phyloP scores from a whole-genome alignment of 2,329 filamentous ascomycete species.

The Pseudopyricularia cyperi region DNA sequence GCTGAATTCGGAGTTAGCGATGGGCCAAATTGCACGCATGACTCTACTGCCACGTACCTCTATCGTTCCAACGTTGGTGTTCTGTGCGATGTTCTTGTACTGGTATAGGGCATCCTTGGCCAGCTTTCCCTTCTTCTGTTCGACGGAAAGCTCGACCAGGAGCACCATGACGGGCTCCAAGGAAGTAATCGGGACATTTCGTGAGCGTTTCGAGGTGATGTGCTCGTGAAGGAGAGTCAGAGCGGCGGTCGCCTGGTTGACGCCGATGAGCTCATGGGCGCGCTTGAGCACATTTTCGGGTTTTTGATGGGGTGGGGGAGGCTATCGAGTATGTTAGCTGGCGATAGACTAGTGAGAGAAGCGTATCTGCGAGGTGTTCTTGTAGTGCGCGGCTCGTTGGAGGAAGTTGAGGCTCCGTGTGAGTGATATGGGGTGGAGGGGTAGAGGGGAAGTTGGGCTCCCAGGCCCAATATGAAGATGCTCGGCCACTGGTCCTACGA shows the following conservation, averaged over 20 bases:
- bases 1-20: slow-evolving; percentile 18
- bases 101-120: slow-evolving; percentile 98
- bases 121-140: slow-evolving; percentile 94
- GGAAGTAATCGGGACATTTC: slow-evolving; percentile 91
- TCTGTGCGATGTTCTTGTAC: slow-evolving; percentile 99
- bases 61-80: slow-evolving; percentile 96
- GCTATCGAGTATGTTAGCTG: slow-evolving; percentile 27
- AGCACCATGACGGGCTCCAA: slow-evolving; percentile 98
- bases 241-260: slow-evolving; percentile 84
- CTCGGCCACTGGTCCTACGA: background rate
- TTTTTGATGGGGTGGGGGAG: slow-evolving; percentile 92
- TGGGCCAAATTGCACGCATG: background rate
- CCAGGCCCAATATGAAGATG: background rate
- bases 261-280: slow-evolving; percentile 96
- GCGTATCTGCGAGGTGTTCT: background rate
- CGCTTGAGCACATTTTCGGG: slow-evolving; percentile 99
- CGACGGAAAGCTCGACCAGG: slow-evolving; percentile 91
- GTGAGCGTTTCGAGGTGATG: slow-evolving; percentile 94
- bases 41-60: slow-evolving; percentile 52
- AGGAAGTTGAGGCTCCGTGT: background rate
- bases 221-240: slow-evolving; percentile 95
- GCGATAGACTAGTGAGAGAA: background rate
- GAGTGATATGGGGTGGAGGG: slow-evolving; percentile 1
- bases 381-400: background rate
- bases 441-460: background rate